Base-by-base conservation (phyloP, 2,329 filamentous ascomycete genomes). In the Clarireedia homoeocarpa region DNA sequence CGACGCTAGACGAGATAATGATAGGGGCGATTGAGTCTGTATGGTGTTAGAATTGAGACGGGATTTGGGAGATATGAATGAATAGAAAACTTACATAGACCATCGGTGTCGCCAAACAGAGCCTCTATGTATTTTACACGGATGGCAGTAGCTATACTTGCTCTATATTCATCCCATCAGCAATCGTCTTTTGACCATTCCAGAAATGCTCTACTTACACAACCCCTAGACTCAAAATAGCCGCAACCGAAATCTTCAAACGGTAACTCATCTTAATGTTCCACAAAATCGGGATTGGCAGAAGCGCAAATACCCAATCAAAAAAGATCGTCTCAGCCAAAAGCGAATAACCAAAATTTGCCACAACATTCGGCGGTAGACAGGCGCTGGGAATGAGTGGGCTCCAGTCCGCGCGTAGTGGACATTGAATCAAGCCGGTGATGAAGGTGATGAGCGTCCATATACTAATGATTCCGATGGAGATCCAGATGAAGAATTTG, bases 241-340 rank as follows among this genome's bases (percentile, higher is more conserved):
- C 1, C 7, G 30, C n/a, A 34, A 50, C 5, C 2, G 46, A 26
- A 2, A 12, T 4, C 26, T 55, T 55, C 4, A 27, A 26, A 6
- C 15, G 53, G 26, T 5, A 3, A 6, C 9, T 44, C 53, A 55
- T 55, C 20, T 27, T 50, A 6, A 55, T 34, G 6, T 36, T 15
- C 53, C 53, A 55, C 17, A 55, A 12, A 15, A 55, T 42, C 1
- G 53, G 53, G 39, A 55, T 44, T 24, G 53, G 53, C 26, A 55
- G 15, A 17, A 55, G 47, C 1, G 53, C 24, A 34, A 55, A 50
- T 20, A 42, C 17, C 53, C 53, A 55, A 50, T 55, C 53, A 17
- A 55, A 55, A n/a, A 55, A 50, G 26, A 55, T 55, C 6, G 53
- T 55, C 46, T 45, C 12, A 24, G 44, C 34, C 5, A 44, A 54